These are phyloP conservation scores for Alternaria sp. DNA, from an alignment of 2,329 filamentous ascomycete species.

Conservation along the genomic window DNA sequence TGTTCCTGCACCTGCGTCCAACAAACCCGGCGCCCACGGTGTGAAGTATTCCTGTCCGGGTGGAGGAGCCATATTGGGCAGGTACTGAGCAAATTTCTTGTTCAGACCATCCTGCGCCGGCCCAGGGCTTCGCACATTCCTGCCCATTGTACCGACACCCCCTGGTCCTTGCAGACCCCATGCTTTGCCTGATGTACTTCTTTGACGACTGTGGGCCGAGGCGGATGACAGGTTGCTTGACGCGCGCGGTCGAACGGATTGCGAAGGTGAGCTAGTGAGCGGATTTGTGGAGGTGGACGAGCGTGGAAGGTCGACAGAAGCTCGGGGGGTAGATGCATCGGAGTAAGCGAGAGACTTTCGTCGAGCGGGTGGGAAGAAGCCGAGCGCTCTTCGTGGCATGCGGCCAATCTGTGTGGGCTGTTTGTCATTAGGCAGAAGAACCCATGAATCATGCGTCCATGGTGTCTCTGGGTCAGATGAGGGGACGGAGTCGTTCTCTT, in stretches of 20 bases:
- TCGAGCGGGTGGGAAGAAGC: constrained; percentile 88
- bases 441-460: constrained; percentile 91
- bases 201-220: constrained; percentile 46
- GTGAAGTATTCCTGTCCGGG: constrained; percentile 63
- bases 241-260: constrained; percentile 41
- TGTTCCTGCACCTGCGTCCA: constrained; percentile 41
- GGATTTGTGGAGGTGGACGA: constrained; percentile 47
- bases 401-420: constrained; percentile 84
- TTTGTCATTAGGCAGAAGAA: constrained; percentile 73
- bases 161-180: constrained; percentile 75
- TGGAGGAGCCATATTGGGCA: constrained; percentile 73
- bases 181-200: constrained; percentile 54
- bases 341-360: constrained; percentile 82
- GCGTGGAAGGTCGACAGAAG: constrained; percentile 67
- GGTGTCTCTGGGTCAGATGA: constrained; percentile 60
- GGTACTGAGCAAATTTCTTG: constrained; percentile 80
- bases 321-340: constrained; percentile 68
- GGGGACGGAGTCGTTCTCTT: constrained; percentile 37
- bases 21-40: constrained; percentile 46
- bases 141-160: constrained; percentile 82
- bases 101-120: constrained; percentile 86
- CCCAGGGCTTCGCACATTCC: constrained; percentile 74
- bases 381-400: constrained; percentile 78
- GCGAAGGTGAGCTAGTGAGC: constrained; percentile 47
- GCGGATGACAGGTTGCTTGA: constrained; percentile 49